Percentiles rank a stretch among this genome's conserved stretches.
phyloP scores from a whole-genome alignment of 345 rosid species.

The Citrus sp. region DNA sequence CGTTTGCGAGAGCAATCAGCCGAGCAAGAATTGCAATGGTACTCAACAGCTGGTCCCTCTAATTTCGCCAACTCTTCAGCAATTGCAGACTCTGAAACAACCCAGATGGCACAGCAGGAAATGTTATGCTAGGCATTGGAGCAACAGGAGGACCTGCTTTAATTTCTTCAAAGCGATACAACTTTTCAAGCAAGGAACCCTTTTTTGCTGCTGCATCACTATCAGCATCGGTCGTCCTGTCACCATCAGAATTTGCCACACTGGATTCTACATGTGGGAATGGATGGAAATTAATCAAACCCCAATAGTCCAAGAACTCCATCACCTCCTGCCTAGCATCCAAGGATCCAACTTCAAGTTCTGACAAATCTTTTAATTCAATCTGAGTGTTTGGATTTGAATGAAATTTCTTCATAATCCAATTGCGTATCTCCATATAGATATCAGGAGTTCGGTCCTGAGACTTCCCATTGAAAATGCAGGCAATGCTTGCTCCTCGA shows the following conservation, averaged over 20 bases:
- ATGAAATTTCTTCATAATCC: constrained; percentile 83
- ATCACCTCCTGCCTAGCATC: constrained; percentile 88
- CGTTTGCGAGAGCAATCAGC: constrained; percentile 99
- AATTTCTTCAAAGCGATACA: constrained; percentile 66
- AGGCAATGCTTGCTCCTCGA: constrained; percentile 79
- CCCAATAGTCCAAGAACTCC: constrained; percentile 98
- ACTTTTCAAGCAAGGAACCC: constrained; percentile 59
- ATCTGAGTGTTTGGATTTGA: constrained; percentile 55
- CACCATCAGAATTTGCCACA: constrained; percentile 33
- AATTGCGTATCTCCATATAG: constrained; percentile 79
- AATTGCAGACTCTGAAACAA: constrained; percentile 64
- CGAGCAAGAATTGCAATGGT: constrained; percentile 98
- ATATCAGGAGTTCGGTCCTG: constrained; percentile 55
- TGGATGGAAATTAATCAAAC: constrained; percentile 95
- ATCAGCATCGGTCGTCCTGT: constrained; percentile 17
- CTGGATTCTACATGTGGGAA: constrained; percentile 49
- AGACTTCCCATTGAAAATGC: constrained; percentile 84
- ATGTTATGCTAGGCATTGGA: constrained; percentile 46
- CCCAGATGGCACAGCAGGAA: constrained; percentile 55
- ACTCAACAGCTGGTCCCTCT: constrained; percentile 90
- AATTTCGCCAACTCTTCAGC: constrained; percentile 71
- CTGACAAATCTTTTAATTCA: constrained; percentile 68
- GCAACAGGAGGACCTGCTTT: constrained; percentile 44
- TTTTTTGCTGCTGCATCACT: constrained; percentile 21
- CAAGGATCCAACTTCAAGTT: constrained; percentile 70